Evolutionary conservation across 2,329 filamentous ascomycete species (phyloP).

Genomic region (Dothideomycetes sp.): DNA sequence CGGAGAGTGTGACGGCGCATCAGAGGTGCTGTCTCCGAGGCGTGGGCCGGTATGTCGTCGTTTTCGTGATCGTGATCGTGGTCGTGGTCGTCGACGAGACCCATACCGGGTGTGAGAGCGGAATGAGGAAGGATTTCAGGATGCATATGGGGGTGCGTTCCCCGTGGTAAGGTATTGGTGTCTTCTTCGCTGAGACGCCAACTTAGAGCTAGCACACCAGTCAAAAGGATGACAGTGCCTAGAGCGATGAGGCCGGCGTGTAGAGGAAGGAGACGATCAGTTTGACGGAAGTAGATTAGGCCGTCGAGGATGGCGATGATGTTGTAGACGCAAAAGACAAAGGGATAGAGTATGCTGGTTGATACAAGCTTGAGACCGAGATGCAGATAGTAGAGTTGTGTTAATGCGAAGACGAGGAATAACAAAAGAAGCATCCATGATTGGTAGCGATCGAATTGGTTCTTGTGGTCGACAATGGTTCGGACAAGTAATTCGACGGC

Average conservation of each 20-base stretch:
- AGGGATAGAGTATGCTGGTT: slow-evolving; percentile 88
- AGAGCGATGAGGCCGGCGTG: slow-evolving; percentile 75
- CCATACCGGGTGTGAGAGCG: slow-evolving; percentile 71
- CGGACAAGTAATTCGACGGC: slow-evolving; percentile 87
- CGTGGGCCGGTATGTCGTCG: slow-evolving; percentile 2
- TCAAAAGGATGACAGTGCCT: slow-evolving; percentile 76
- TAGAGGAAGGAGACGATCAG: slow-evolving; percentile 63
- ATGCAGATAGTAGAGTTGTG: slow-evolving; percentile 91
- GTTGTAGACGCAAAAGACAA: slow-evolving; percentile 98
- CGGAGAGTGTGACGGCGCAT: slow-evolving; percentile 7
- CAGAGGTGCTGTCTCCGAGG: slow-evolving; percentile 17
- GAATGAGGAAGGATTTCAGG: slow-evolving; percentile 44
- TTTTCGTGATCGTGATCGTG: slow-evolving; percentile 44
- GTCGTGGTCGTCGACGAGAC: slow-evolving; percentile 60
- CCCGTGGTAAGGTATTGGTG: slow-evolving; percentile 42
- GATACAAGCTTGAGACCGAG: slow-evolving; percentile 88
- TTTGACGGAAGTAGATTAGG: slow-evolving; percentile 91
- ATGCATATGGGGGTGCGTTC: slow-evolving; percentile 33
- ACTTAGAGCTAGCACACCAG: slow-evolving; percentile 81
- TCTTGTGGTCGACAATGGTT: slow-evolving; percentile 74
- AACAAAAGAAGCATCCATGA: slow-evolving; percentile 84
- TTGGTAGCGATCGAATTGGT: slow-evolving; percentile 93
- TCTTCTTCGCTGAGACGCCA: slow-evolving; percentile 78
- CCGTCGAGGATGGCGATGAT: slow-evolving; percentile 97
- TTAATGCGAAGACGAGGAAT: slow-evolving; percentile 71